These are phyloP conservation scores for Russula emetica DNA, from an alignment of 768 basidiomycete species.

Conservation along the genomic window DNA sequence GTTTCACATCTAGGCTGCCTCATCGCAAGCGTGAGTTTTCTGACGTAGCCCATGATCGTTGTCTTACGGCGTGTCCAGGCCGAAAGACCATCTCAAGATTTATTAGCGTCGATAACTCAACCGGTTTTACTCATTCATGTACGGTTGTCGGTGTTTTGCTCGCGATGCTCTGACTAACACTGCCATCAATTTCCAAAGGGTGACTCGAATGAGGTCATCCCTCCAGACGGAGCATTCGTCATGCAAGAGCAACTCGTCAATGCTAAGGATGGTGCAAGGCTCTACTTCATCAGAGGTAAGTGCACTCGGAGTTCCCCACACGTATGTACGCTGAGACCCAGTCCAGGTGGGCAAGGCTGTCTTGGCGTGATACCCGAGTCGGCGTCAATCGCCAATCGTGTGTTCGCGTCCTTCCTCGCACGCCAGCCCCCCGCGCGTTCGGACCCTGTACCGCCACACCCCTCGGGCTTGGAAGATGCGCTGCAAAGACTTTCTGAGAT, in stretches of 20 bases:
- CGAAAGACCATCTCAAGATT: constrained; percentile 5
- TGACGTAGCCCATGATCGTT: neutral
- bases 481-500: constrained; percentile 18
- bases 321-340: neutral
- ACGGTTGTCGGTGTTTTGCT: neutral
- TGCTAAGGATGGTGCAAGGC: constrained; percentile 24
- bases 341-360: constrained; percentile 24
- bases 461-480: constrained; percentile 8
- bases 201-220: constrained; percentile 21
- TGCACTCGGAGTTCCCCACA: neutral
- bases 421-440: constrained; percentile 21
- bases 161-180: neutral
- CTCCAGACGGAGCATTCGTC: constrained; percentile 13
- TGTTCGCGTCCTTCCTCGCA: constrained; percentile 29
- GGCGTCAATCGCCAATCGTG: constrained; percentile 30
- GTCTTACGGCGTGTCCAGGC: neutral
- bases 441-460: neutral
- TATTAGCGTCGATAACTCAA: constrained; percentile 10
- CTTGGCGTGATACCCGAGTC: constrained; percentile 26
- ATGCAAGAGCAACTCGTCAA: constrained; percentile 26
- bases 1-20: constrained; percentile 22
- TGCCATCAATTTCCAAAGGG: constrained; percentile 14
- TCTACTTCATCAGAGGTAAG: constrained; percentile 25
- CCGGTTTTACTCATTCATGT: constrained; percentile 28
- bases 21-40: constrained; percentile 15